Base-by-base conservation (phyloP, 805 yeast genomes). In the Kluyveromyces lactis region DNA sequence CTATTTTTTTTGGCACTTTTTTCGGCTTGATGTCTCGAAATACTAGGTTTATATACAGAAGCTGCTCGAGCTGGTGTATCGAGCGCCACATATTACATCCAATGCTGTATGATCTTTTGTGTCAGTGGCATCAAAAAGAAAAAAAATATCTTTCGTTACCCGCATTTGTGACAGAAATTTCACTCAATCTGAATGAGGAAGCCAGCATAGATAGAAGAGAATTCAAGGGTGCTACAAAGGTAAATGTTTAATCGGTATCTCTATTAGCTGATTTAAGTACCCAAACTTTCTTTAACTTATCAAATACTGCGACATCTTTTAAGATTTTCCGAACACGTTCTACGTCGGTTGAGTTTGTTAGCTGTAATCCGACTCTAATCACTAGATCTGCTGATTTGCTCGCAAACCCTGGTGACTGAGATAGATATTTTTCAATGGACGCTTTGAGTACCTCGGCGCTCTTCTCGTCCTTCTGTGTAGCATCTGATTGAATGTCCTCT, bases 291-390 rank as follows among this genome's bases (percentile, higher is more conserved):
- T 58, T 61, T 1, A 41, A 49, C n/a, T 63, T 59, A 46, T 79
- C 75, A 87, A 95, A 87, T 1, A 51, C 59, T 2, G 92, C 83
- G 16, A 85, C 73, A 30, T 75, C 70, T 34, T 75, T 72, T 38
- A 87, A 58, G 72, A 87, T 70, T 0, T 86, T 78, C 31, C 95
- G 64, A 3, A 84, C 67, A 39, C 73, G 64, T 4, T 79, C 65
- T 23, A 83, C 73, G 17, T 78, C 81, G 35, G 71, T 69, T 29
- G 73, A 75, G 24, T 71, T 67, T 6, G 57, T 55, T 0, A 79
- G 58, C 40, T 60, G 58, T 40, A 69, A 43, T 1, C 58, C 55
- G 34, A 68, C 54, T n/a, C 55, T 54, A 3, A 50, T 40, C 17
- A 75, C 53, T 12, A 81, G 70, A 4, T 66, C 72, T 9, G 67